A percentile compares a stretch with the other conserved stretches of the same genome.
Evolutionary conservation across 805 yeast species (phyloP).

Genomic region (Myxozyma monticola): DNA sequence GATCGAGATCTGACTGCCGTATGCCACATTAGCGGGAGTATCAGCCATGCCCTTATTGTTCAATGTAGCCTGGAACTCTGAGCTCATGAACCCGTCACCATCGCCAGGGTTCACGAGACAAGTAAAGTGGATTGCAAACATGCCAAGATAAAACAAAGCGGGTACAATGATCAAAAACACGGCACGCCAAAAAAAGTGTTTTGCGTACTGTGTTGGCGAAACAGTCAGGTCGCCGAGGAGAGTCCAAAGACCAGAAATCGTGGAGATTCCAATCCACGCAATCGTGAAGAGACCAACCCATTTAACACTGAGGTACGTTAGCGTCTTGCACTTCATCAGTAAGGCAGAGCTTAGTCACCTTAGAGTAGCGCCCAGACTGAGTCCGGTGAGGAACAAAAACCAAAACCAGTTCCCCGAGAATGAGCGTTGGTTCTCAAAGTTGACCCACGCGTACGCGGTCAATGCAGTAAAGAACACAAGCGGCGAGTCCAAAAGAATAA

Average conservation of each 20-base stretch:
- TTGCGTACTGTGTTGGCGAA: slow-evolving; percentile 41
- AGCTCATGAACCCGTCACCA: slow-evolving; percentile 62
- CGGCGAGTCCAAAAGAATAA: slow-evolving; percentile 49
- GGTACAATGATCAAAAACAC: slow-evolving; percentile 56
- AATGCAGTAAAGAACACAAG: slow-evolving; percentile 47
- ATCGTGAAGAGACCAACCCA: slow-evolving; percentile 70
- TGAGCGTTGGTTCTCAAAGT: slow-evolving; percentile 48
- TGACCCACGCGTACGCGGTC: slow-evolving; percentile 53
- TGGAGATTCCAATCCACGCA: slow-evolving; percentile 58
- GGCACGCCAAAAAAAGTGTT: slow-evolving; percentile 46
- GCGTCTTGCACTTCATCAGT: neutral
- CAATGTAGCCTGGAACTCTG: slow-evolving; percentile 65
- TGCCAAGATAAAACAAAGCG: slow-evolving; percentile 52
- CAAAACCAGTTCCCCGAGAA: slow-evolving; percentile 56
- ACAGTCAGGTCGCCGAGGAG: slow-evolving; percentile 62
- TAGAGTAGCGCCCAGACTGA: slow-evolving; percentile 54
- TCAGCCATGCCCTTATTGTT: slow-evolving; percentile 45
- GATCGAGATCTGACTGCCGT: slow-evolving; percentile 69
- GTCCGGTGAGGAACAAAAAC: slow-evolving; percentile 49
- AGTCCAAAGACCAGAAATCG: slow-evolving; percentile 61
- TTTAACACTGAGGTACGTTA: slow-evolving; percentile 50
- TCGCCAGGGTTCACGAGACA: slow-evolving; percentile 50
- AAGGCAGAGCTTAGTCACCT: slow-evolving; percentile 9
- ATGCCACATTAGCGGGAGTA: slow-evolving; percentile 65
- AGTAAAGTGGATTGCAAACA: slow-evolving; percentile 60